Evolutionary conservation across 768 basidiomycete species (phyloP), one percentile per base, ranked within the genome.

Genomic region (Lactifluus pinguis): DNA sequence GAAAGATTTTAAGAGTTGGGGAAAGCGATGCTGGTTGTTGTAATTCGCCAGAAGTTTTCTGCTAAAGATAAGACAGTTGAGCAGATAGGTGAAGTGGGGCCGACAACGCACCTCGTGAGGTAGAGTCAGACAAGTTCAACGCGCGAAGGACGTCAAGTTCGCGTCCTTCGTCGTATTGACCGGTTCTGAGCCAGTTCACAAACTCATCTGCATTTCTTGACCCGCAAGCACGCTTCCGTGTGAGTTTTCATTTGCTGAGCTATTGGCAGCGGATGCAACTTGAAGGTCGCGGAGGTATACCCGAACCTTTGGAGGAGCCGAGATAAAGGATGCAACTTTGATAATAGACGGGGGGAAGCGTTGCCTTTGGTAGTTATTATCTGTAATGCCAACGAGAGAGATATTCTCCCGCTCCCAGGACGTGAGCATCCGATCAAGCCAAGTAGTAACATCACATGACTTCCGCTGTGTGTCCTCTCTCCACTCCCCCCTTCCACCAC

Each of bases 201-300:
- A 73, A 80, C 49, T 85, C 82, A 61, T 83, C 83, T 64, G 76
- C 77, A 64, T 86, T 83, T 62, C 77, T 82, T n/a, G 73, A 2
- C 83, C 83, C 0, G 77, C 79, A 13, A 84, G 74, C 47, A 84
- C 70, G 65, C 80, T 83, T n/a, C 79, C 78, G 66, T 75, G 79
- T 11, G 73, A 68, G 9, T 74, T 70, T 3, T 74, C 70, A 30
- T 67, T 69, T 3, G 83, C 79, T 2, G 76, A 70, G 1, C 63
- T 65, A 53, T 76, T 72, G 10, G 79, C 79, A 44, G 70, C 66
- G 15, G 67, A 61, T 5, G 75, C 77, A 53, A n/a, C n/a, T n/a
- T n/a, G n/a, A n/a, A 84, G 73, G 49, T 60, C 55, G 14, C 55
- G 36, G 38, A 66, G 51, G n/a, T 49, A 66, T 4, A 57, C 57